Conservation (phyloP, 2,329 filamentous ascomycete genomes). For the Apiospora marii region DNA sequence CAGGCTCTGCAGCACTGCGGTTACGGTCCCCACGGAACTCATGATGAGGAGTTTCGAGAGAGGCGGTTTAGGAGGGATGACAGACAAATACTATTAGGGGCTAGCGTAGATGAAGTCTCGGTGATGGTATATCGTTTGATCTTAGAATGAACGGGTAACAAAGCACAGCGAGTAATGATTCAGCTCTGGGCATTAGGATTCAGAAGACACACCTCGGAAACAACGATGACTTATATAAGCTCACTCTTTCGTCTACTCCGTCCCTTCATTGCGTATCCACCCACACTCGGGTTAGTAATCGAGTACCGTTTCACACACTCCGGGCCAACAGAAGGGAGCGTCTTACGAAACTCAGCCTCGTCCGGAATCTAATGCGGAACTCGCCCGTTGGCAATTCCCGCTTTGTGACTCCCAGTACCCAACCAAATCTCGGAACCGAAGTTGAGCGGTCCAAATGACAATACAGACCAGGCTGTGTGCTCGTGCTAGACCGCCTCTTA, state of each 20-base stretch:
- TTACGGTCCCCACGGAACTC: neutral
- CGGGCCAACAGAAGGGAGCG: neutral
- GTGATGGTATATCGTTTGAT: neutral
- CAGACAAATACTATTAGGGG: too few relatives aligned
- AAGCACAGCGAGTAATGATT: neutral
- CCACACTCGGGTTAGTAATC: neutral
- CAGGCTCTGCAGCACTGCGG: constrained; percentile 2
- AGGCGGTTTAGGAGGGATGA: neutral
- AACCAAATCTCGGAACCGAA: neutral
- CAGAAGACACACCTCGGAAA: neutral
- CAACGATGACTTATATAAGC: neutral
- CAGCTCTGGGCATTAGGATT: neutral
- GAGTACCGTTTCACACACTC: neutral
- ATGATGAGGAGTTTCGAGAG: neutral
- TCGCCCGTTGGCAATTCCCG: neutral
- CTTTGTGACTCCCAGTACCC: neutral
- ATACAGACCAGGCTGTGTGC: neutral
- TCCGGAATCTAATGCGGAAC: neutral
- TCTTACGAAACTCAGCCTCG: too few relatives aligned
- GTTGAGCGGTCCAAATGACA: neutral
- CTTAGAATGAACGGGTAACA: neutral
- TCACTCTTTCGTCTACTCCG: neutral
- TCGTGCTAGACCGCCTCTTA: neutral
- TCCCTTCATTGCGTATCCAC: neutral
- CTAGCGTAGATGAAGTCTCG: neutral